Evolutionary conservation across 257 asterid species (phyloP), one percentile per base, ranked within the genome.

Genomic region (Solanum peruvianum): DNA sequence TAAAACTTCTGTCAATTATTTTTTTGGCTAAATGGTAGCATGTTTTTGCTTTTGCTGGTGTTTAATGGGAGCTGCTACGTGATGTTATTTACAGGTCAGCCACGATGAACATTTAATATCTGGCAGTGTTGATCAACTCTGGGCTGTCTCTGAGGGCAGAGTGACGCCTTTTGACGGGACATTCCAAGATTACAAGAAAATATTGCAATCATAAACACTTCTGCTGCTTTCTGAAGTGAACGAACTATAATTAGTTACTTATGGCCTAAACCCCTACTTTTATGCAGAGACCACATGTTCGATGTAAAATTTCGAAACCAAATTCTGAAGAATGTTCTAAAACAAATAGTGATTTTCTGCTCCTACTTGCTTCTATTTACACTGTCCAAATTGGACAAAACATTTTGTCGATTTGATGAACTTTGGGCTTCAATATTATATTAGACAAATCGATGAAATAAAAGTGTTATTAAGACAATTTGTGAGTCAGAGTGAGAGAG

Each of bases 71-170:
- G 89, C 66, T 27, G 72, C 67, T 12, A 47, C 85, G 2, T 70
- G 35, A 35, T 33, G 85, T 23, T 41, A 58, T 69, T 29, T 91
- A 86, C 94, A 97, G 99, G 99, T 96, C 12, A 97, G 99, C 86
- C 99, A 97, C 88, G 99, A 97, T 23, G 98, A 96, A 92, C 99
- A 97, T 89, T 90, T 97, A 91, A 95, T 89, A 76, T 97, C 99
- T 83, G 99, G 99, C 39, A 97, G 99, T 52, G 99, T 96, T 56
- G 99, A 97, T 7, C 95, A 97, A 89, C 90, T 97, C 27, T 97
- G 99, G 99, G 98, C 88, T 16, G 99, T 97, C 56, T 92, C 98
- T 10, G 93, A 96, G 41, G 98, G 99, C 72, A 87, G 75, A 88
- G 92, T 93, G 75, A 82, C 93, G 42, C 99, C 99, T 15, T 97